phyloP scores from a whole-genome alignment of 2,329 filamentous ascomycete genomes.

The Phialophora expanda region DNA sequence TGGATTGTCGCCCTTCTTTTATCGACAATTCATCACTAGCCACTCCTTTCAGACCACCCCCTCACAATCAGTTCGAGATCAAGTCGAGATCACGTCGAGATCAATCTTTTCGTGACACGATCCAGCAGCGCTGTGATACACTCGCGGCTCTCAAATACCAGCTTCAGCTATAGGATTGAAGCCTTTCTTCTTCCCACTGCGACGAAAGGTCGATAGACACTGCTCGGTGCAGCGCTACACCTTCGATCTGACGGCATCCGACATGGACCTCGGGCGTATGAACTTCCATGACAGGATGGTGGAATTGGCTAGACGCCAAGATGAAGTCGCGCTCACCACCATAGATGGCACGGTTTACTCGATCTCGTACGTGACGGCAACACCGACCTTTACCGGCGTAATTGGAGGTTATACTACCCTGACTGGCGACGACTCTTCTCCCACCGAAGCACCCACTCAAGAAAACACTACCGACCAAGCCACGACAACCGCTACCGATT shows the following conservation, averaged over 20 bases:
- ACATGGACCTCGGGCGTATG: slow-evolving; percentile 26
- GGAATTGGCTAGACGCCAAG: slow-evolving; percentile 35
- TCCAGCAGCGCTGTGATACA: slow-evolving; percentile 21
- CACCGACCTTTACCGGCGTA: slow-evolving; percentile 58
- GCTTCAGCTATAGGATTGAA: neutral
- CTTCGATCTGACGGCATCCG: neutral
- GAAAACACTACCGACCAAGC: slow-evolving; percentile 15
- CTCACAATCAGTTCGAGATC: slow-evolving; percentile 3
- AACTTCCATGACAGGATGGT: slow-evolving; percentile 33
- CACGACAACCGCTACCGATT: slow-evolving; percentile 13
- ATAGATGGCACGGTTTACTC: slow-evolving; percentile 36
- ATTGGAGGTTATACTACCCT: slow-evolving; percentile 56
- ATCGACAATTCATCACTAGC: slow-evolving; percentile 39
- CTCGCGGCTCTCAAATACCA: neutral
- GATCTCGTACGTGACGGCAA: slow-evolving; percentile 59
- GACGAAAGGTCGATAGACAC: neutral
- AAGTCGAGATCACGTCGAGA: neutral
- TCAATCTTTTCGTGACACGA: slow-evolving; percentile 3
- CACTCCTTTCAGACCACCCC: slow-evolving; percentile 30
- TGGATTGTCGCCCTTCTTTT: slow-evolving; percentile 48
- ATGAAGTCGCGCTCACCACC: slow-evolving; percentile 24
- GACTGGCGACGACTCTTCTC: slow-evolving; percentile 18
- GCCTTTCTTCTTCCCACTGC: neutral
- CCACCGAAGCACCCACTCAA: slow-evolving; percentile 7
- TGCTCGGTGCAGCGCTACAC: slow-evolving; percentile 1